A percentile compares a stretch with the other conserved stretches of the same genome.
Conservation (phyloP, 768 basidiomycete genomes). For the Trichaptum fuscoviolaceum region DNA sequence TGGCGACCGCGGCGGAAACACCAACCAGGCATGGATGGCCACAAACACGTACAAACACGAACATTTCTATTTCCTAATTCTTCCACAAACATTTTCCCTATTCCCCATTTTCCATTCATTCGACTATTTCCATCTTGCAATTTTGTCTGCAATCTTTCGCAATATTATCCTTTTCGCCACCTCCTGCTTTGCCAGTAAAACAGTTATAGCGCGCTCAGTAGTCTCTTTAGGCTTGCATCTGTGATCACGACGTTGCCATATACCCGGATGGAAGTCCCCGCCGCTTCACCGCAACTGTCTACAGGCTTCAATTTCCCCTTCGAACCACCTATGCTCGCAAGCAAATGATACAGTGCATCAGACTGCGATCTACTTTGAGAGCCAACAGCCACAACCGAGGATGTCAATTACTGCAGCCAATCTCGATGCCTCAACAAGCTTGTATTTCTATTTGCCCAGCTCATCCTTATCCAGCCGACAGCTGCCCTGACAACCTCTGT, state of each 20-base stretch:
- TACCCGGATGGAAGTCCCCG: no score
- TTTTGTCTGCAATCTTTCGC: no score
- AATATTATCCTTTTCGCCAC: not conserved
- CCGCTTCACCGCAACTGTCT: no score
- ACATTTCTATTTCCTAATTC: not conserved
- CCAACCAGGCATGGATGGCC: not conserved
- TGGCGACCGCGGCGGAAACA: conserved; percentile 5
- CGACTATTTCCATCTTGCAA: not conserved
- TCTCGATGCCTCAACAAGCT: not conserved
- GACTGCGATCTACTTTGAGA: no score
- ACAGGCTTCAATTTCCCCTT: no score
- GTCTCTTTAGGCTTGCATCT: no score
- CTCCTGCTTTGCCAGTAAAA: not conserved
- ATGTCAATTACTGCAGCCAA: not conserved
- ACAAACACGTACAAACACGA: not conserved
- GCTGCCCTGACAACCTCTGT: not conserved
- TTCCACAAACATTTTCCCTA: not conserved
- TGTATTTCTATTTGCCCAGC: not conserved
- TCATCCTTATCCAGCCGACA: not conserved
- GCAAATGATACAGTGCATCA: no score
- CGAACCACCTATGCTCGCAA: no score
- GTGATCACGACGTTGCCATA: no score
- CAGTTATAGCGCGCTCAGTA: not conserved
- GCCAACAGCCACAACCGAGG: no score
- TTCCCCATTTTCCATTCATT: not conserved